Base-by-base conservation (phyloP, 495 filamentous ascomycete species). In the Collariella sp. region DNA sequence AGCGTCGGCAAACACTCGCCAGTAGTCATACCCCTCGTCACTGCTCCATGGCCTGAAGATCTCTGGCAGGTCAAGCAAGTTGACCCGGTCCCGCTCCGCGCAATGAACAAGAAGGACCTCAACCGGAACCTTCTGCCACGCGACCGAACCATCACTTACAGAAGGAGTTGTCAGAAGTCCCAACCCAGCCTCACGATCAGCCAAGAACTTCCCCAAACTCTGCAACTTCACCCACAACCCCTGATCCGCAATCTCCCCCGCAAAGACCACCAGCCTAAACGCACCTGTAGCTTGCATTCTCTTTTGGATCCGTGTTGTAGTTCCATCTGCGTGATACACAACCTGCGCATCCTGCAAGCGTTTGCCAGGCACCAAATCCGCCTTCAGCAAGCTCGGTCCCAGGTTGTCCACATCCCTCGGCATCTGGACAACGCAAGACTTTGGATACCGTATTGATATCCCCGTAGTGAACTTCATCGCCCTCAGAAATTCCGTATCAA, bases 1-100 rank as follows among this genome's bases (percentile, higher is more conserved):
- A 55, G 78, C 79, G 61, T 88, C 84, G 24, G 76, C 81, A 61
- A 80, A 85, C 19, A 85, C 73, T 50, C 79, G 80, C 43, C 76
- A 75, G 50, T 84, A 85, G 56, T 83, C 81, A 63, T 80, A 83
- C 31, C 83, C 83, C 0, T 69, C 59, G 60, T 72, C 75, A 44
- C 79, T 73, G 19, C 77, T 76, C 54, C 74, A 79, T n/a, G 78
- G 70, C 54, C 78, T 77, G 26, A 82, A 69, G 12, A 81, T 69
- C 1, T 68, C 66, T 1, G 78, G 81, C 9, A 84, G 68, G 33
- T 81, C 78, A 54, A 84, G 71, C 34, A 68, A 7, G 29, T 80
- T 76, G n/a, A 80, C 70, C 2, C 71, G 56, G 0, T 55, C 63
- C 3, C 76, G 55, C 5, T 73, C 67, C 3, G 75, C 73, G 0